Evolutionary conservation across 768 basidiomycete genomes (phyloP), one percentile per base, ranked within the genome.

Genomic region (Mycena filopes): DNA sequence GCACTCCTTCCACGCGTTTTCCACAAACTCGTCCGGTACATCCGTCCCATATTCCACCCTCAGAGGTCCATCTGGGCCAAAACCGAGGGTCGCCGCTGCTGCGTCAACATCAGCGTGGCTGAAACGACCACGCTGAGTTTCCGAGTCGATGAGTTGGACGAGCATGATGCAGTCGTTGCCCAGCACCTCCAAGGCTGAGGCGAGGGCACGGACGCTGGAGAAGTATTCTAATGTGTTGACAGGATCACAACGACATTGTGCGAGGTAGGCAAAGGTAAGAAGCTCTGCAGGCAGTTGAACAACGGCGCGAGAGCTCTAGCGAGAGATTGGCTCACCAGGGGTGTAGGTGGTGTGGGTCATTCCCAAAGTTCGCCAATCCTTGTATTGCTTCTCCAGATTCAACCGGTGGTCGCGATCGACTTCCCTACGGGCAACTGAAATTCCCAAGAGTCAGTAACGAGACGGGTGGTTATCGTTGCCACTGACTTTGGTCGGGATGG

Each of bases 181-280:
- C 57, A 83, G 78, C 51, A 80, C 79, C 56, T 85, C 78, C 63
- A 92, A 79, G 18, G 79, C 74, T 57, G 80, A 78, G 16, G 88
- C 80, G 56, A 93, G 80, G 43, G 77, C 76, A 31, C 79, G 81
- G 43, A 94, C 77, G 56, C 82, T 80, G 3, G 86, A 84, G 75
- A 92, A 94, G 74, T 93, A 91, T 16, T 78, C 73, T 5, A 87
- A 68, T 0, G 92, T 94, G 40, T 82, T 77, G 4, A 76, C 79
- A 31, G 92, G 92, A 71, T 94, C 88, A 75, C 94, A 95, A 63
- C 92, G 90, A 72, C 88, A 91, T 75, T 95, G 92, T 0, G 92
- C 89, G 59, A 89, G 77, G 71, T 95, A 95, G 1, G 89, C 92
- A 73, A 93, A 94, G n/a, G 80, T 80, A 56, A 95, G 82, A 15